Conservation (phyloP, 2,329 filamentous ascomycete genomes). For the Aspergillus sojae region DNA sequence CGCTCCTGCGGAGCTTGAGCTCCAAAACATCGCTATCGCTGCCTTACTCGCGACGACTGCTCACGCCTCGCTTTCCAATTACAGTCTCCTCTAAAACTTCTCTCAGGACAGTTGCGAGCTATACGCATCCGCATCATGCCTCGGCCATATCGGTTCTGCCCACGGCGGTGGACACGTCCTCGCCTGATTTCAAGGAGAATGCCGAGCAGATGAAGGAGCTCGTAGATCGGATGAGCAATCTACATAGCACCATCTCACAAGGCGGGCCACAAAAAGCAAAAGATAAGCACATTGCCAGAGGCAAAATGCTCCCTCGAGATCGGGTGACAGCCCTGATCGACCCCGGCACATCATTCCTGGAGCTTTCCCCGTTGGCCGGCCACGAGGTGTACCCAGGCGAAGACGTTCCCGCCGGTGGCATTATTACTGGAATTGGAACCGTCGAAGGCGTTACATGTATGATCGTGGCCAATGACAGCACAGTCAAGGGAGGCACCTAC, state of each 20-base stretch:
- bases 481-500: slow-evolving; percentile 96
- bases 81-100: slow-evolving; percentile 12
- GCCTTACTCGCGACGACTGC: slow-evolving; percentile 27
- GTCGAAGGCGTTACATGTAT: slow-evolving; percentile 91
- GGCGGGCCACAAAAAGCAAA: slow-evolving; percentile 81
- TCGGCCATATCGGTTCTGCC: slow-evolving; percentile 79
- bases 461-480: slow-evolving; percentile 94
- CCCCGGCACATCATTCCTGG: slow-evolving; percentile 84
- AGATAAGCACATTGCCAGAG: slow-evolving; percentile 81
- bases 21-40: slow-evolving; percentile 25
- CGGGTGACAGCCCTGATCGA: slow-evolving; percentile 85
- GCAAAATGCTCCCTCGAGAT: slow-evolving; percentile 94
- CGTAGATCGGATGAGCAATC: slow-evolving; percentile 66
- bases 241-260: slow-evolving; percentile 71
- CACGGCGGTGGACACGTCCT: slow-evolving; percentile 74
- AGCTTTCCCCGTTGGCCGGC: slow-evolving; percentile 89
- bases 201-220: slow-evolving; percentile 74
- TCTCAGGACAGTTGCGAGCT: slow-evolving; percentile 64
- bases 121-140: slow-evolving; percentile 80
- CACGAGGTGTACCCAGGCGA: slow-evolving; percentile 83
- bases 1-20: slow-evolving; percentile 43
- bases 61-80: slow-evolving; percentile 12
- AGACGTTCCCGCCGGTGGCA: slow-evolving; percentile 84
- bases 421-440: slow-evolving; percentile 88
- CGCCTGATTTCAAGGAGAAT: slow-evolving; percentile 81